Evolutionary conservation across 1,139 yeast species (phyloP), one percentile per base, ranked within the genome.

Genomic region (Lodderomyces elongisporus): DNA sequence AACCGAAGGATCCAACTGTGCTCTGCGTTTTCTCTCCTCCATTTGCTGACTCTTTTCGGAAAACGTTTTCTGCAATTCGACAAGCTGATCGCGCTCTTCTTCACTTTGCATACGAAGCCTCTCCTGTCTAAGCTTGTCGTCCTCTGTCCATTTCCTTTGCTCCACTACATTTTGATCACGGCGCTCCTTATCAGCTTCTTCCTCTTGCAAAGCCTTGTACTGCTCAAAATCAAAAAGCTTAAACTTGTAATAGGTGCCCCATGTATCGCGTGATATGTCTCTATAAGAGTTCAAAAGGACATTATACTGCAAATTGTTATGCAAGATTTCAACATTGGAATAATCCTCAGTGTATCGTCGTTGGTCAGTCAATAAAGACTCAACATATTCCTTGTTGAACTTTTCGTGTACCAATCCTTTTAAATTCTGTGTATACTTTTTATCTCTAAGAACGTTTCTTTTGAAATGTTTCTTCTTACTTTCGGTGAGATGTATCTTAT

Each of bases 311-410:
- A 62, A 53, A 33, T 59, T 62, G 38, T 64, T 67, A 41, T 68
- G 74, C 17, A 68, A 47, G 65, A 68, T 63, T 45, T 68, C 74
- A 37, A 68, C 41, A 41, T 68, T 68, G 15, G 52, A 48, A 37
- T 51, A 57, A 42, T 68, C 74, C 37, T 62, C 69, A 1, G 58
- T 55, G 35, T 49, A 51, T n/a, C 47, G 46, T 24, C 61, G 49
- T 41, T 66, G 70, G 12, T 47, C 44, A 8, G 53, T 46, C 5
- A 65, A 37, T 2, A 56, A 45, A 13, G 53, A 41, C 29, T 65
- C 65, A 15, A 66, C 60, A 33, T 57, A 54, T 4, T 52, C 48
- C 30, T 57, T 55, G 33, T 57, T 52, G 40, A 59, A 66, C 31
- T 46, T 51, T 5, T 64, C 69, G 38, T 62, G 66, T 3, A 60